Base-by-base conservation (phyloP, 768 basidiomycete genomes). In the Trametes cubensis region DNA sequence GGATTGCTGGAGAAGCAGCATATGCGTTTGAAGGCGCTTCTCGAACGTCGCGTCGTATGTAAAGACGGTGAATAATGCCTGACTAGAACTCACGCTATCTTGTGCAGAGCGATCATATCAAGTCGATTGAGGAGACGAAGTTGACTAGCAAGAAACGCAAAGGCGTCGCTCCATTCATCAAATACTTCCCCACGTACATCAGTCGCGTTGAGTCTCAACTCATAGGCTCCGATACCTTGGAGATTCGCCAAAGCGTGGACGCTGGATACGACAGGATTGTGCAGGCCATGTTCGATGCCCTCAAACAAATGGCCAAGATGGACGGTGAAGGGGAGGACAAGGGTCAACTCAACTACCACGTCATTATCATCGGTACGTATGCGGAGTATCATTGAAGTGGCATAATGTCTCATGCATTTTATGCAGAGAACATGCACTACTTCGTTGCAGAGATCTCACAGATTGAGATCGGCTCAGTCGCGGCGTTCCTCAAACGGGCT, bases 241-340 rank as follows among this genome's bases (percentile, higher is more conserved):
- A 91, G 69, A 87, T 95, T 64, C 86, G 95, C 34, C 76, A 77
- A 10, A 83, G 77, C 50, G 90, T 97, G 38, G 90, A 98, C 69
- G 76, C 79, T 5, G 89, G 92, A 0, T 97, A 98, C 71, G 94
- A 95, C 71, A 86, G 81, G 67, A 91, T 98, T 45, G 90, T 94
- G 40, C 86, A 89, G 63, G 80, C 87, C 45, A 97, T 98, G 85
- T 95, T 98, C 70, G 95, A 94, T 47, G 89, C 86, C 15, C 74
- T 98, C 63, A 95, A 94, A 75, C 94, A 95, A 63, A 93, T 98
- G 85, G 96, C 95, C 13, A 98, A 97, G 74, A 77, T 96, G 81
- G 90, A 95, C 59, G 92, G 93, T 0, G 93, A 92, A 58, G 90
- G 85, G 0, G 96, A 98, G 71, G 95, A 95, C 74, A 98, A 98